These are phyloP conservation scores for Pseudogymnoascus verrucosus DNA, from an alignment of 2,329 filamentous ascomycete genomes.

Conservation along the genomic window DNA sequence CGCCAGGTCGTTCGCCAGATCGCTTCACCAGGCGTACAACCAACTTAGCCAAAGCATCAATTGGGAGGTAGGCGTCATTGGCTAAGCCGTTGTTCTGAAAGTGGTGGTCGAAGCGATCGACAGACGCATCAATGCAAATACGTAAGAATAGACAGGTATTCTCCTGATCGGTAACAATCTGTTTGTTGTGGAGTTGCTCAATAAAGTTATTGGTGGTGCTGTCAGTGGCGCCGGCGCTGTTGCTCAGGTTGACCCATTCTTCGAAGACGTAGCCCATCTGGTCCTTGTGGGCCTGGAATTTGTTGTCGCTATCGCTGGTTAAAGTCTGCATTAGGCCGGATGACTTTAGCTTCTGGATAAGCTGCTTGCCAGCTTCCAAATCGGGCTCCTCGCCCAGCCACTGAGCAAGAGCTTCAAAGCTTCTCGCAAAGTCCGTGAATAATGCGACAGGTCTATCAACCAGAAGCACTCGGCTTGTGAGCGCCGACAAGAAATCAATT, in stretches of 20 bases:
- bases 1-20: constrained; percentile 52
- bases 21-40: constrained; percentile 68
- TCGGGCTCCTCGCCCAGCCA: constrained; percentile 72
- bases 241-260: constrained; percentile 82
- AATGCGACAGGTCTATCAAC: constrained; percentile 70
- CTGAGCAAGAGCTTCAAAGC: constrained; percentile 69
- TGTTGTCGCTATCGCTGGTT: constrained; percentile 46
- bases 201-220: constrained; percentile 70
- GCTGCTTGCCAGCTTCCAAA: constrained; percentile 56
- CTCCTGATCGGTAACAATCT: constrained; percentile 65
- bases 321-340: constrained; percentile 46
- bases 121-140: constrained; percentile 69
- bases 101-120: constrained; percentile 67
- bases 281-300: constrained; percentile 56
- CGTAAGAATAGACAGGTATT: constrained; percentile 75
- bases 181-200: constrained; percentile 68
- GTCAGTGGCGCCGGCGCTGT: constrained; percentile 67
- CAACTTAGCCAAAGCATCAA: constrained; percentile 78
- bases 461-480: constrained; percentile 72
- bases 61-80: constrained; percentile 47
- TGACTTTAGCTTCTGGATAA: constrained; percentile 58
- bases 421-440: constrained; percentile 77
- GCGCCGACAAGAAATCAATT: constrained; percentile 69
- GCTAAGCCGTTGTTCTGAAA: constrained; percentile 52
- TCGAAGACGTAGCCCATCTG: constrained; percentile 94